phyloP scores from a whole-genome alignment of 306 rosid genomes.

The Erythrophleum fordii region DNA sequence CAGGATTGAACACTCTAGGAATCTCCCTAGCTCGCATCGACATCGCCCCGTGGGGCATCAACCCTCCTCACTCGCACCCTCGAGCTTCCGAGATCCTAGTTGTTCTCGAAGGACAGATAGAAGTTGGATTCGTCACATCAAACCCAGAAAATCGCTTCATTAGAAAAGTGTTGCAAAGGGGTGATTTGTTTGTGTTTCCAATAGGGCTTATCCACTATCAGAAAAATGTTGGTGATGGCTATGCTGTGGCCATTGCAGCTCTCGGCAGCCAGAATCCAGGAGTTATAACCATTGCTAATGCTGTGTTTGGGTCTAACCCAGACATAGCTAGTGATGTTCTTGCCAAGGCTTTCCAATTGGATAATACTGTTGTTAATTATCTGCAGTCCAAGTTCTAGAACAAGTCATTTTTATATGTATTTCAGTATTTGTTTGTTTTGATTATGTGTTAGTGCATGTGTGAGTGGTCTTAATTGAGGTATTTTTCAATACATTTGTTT shows the following conservation, averaged over 20 bases:
- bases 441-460: neutral
- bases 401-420: neutral
- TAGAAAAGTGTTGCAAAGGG: slow-evolving; percentile 35
- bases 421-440: neutral
- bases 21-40: slow-evolving; percentile 46
- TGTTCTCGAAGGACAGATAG: slow-evolving; percentile 39
- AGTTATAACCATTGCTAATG: slow-evolving; percentile 43
- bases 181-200: slow-evolving; percentile 54
- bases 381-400: slow-evolving; percentile 44
- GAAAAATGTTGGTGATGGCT: slow-evolving; percentile 40
- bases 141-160: slow-evolving; percentile 47
- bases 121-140: slow-evolving; percentile 53
- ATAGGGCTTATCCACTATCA: slow-evolving; percentile 47
- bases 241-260: slow-evolving; percentile 49
- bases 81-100: slow-evolving; percentile 47
- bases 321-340: slow-evolving; percentile 28
- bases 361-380: neutral
- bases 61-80: slow-evolving; percentile 56
- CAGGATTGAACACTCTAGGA: slow-evolving; percentile 43
- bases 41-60: slow-evolving; percentile 46
- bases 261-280: slow-evolving; percentile 50
- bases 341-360: slow-evolving; percentile 39
- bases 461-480: neutral
- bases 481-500: neutral
- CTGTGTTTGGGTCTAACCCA: slow-evolving; percentile 48